Percentiles rank a stretch among this genome's conserved stretches.
phyloP scores from a whole-genome alignment of 2,329 filamentous ascomycete species.

The Pestalotiopsis sp. region DNA sequence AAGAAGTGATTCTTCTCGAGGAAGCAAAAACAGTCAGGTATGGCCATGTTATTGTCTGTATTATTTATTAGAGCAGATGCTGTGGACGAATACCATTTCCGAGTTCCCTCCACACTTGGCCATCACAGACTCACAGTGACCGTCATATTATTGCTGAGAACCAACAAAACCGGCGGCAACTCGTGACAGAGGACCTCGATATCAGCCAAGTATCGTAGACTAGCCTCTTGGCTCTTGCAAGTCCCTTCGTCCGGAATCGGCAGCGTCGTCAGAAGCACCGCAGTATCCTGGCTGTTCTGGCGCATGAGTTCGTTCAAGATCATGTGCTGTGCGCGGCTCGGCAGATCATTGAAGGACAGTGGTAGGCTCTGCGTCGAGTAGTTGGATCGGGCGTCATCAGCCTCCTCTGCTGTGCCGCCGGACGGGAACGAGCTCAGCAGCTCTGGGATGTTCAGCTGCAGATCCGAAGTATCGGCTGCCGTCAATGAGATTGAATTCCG shows the following conservation, averaged over 20 bases:
- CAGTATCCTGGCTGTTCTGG: conserved; percentile 68
- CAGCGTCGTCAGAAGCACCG: conserved; percentile 81
- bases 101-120: not conserved
- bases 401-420: conserved; percentile 21
- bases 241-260: conserved; percentile 82
- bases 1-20: too few relatives aligned
- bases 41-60: too few relatives aligned
- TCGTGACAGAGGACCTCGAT: conserved; percentile 78
- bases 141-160: conserved; percentile 88
- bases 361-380: conserved; percentile 66
- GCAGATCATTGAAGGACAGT: conserved; percentile 84
- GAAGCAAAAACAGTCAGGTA: too few relatives aligned
- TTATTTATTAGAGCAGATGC: too few relatives aligned
- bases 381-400: conserved; percentile 38
- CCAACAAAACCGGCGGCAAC: conserved; percentile 75
- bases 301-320: conserved; percentile 85
- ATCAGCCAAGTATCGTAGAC: conserved; percentile 75
- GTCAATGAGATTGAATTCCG: conserved; percentile 38
- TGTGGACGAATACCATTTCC: not conserved
- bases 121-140: conserved; percentile 73
- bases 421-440: conserved; percentile 43
- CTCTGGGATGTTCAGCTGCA: conserved; percentile 45
- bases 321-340: conserved; percentile 81
- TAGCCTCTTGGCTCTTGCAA: conserved; percentile 68
- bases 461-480: conserved; percentile 32